Evolutionary conservation across 2,329 filamentous ascomycete species (phyloP), one percentile per base, ranked within the genome.

Genomic region (Fusarium proliferatum): DNA sequence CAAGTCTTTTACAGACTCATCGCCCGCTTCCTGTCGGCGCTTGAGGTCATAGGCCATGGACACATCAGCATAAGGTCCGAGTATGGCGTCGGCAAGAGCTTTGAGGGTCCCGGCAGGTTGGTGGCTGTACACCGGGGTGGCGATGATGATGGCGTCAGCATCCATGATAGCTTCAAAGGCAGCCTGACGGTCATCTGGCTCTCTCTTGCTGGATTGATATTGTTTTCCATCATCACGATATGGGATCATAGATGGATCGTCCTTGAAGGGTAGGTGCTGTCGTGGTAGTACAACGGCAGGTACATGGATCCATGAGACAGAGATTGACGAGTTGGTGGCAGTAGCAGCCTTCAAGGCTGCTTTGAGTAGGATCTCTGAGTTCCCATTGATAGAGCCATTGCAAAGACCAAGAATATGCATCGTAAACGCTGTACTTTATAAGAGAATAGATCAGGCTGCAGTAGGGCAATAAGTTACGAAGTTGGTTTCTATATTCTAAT

Each of bases 391-490:
- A 3, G 43, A 46, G 17, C 43, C 43, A 9, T 46, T 46, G 17
- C 43, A 28, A 13, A 46, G 43, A 9, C 43, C 43, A 9, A 46
- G 43, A 6, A 46, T 46, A 13, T 46, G 23, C 23, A 46, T 28
- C 4, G 1, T 46, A 0, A 19, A 5, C 1, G 11, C 17, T 46
- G 17, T 16, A 7, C 0, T 6, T 23, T 0, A 2, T 0, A 12
- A 17, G 15, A 10, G 5, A 16, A 23, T 43, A 5, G n/a, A 26
- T 26, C 26, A 26, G 26, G 26, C 26, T 26, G 26, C 26, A 26
- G 26, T 26, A 26, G 26, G 26, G 26, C 26, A 26, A 26, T 26
- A 6, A 26, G 26, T 26, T 26, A 26, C 26, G 26, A 26, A 26
- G 26, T 6, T 26, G 6, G 26, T 26, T 26, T 26, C 26, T 26